Conservation (phyloP, 1,284 basidiomycete genomes). For the Rhodofomes roseus region DNA sequence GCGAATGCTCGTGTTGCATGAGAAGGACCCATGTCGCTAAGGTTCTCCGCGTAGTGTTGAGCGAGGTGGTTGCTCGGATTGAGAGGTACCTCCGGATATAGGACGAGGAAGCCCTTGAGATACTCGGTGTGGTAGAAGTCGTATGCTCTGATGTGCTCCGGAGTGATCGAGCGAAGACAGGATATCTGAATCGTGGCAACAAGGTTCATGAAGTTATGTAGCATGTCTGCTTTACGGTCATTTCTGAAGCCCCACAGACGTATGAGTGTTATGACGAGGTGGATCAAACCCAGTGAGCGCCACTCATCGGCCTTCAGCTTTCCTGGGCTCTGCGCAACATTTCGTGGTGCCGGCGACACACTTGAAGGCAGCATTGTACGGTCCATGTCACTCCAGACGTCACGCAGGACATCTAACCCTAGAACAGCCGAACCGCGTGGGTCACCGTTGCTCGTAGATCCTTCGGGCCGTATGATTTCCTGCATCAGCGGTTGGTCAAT, state of each 20-base stretch:
- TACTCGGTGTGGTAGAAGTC: not conserved
- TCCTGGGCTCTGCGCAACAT: not conserved
- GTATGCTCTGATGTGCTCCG: not conserved
- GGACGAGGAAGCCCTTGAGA: not conserved
- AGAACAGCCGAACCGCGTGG: not conserved
- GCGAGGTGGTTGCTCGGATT: not conserved
- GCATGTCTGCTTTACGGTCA: not conserved
- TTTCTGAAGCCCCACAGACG: not conserved
- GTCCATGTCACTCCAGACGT: not conserved
- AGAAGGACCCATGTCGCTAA: not conserved
- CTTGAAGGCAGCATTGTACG: not conserved
- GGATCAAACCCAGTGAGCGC: constrained; percentile 1
- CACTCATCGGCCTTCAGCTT: constrained; percentile 2
- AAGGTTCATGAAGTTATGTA: not conserved
- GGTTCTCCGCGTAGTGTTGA: not conserved
- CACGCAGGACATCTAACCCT: not conserved
- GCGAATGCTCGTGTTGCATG: not conserved
- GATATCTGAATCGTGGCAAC: not conserved
- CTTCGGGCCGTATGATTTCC: not conserved
- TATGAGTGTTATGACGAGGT: not conserved
- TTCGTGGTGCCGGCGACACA: not conserved
- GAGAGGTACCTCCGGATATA: not conserved
- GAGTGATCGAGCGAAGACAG: not conserved
- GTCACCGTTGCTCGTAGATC: too few species aligned
- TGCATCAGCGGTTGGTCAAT: not conserved